Evolutionary conservation across 805 yeast species (phyloP).

Genomic region (Huiozyma sinensis): DNA sequence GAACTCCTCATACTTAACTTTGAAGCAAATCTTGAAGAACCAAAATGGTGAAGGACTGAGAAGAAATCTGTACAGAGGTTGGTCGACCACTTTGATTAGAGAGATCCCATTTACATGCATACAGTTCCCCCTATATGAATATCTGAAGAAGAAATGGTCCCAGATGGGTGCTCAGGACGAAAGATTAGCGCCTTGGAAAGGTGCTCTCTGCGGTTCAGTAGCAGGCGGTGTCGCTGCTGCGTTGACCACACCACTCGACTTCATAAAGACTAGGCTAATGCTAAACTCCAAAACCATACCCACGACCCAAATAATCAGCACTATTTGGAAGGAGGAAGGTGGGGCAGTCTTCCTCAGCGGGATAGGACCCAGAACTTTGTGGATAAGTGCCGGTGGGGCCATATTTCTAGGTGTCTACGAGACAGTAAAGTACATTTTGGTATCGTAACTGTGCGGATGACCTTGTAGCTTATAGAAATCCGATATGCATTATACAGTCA

Average conservation of each 20-base stretch:
- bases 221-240: slow-evolving; percentile 84
- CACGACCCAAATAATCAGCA: slow-evolving; percentile 36
- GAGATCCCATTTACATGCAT: slow-evolving; percentile 95
- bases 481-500: not conserved
- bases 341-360: slow-evolving; percentile 64
- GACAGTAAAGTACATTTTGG: slow-evolving; percentile 8
- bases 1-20: slow-evolving; percentile 53
- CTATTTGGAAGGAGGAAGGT: slow-evolving; percentile 65
- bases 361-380: slow-evolving; percentile 88
- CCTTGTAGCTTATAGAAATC: not conserved
- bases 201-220: slow-evolving; percentile 73
- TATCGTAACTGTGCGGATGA: not conserved
- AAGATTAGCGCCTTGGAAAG: slow-evolving; percentile 51
- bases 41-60: slow-evolving; percentile 67
- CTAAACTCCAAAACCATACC: slow-evolving; percentile 41
- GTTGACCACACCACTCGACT: slow-evolving; percentile 69
- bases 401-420: slow-evolving; percentile 94
- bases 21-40: slow-evolving; percentile 50
- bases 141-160: slow-evolving; percentile 54
- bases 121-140: slow-evolving; percentile 91
- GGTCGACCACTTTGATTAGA: slow-evolving; percentile 83
- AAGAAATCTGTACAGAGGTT: slow-evolving; percentile 82
- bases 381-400: slow-evolving; percentile 99
- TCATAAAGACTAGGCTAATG: slow-evolving; percentile 79
- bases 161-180: slow-evolving; percentile 29